Conservation (phyloP, 306 rosid genomes). For the Fragaria vesca region DNA sequence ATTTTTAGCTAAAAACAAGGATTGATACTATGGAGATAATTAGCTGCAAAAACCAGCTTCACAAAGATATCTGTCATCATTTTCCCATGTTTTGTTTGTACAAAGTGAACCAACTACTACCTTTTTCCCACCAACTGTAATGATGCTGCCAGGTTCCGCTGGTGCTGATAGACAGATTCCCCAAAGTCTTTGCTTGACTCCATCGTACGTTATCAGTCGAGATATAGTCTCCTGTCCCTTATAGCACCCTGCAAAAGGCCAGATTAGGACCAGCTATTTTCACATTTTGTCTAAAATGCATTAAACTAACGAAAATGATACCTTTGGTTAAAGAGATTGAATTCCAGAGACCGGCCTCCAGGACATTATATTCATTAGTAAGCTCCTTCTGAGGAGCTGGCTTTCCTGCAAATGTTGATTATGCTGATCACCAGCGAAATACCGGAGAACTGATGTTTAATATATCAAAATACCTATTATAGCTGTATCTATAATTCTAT, state of each 20-base stretch:
- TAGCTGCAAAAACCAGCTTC: background rate
- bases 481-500: background rate
- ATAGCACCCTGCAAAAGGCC: conserved; percentile 70
- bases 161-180: conserved; percentile 74
- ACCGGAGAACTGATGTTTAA: conserved; percentile 1
- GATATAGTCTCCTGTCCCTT: conserved; percentile 96
- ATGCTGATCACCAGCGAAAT: conserved; percentile 13
- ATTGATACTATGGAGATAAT: background rate
- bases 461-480: background rate
- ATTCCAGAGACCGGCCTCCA: conserved; percentile 92
- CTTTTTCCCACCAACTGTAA: conserved; percentile 73
- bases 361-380: conserved; percentile 82
- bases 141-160: conserved; percentile 73
- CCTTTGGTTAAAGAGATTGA: conserved; percentile 84
- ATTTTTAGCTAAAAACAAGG: background rate
- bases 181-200: conserved; percentile 92
- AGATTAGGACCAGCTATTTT: conserved; percentile 20
- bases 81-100: background rate
- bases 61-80: background rate
- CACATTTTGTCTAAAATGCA: conserved; percentile 16
- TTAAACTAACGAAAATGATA: conserved; percentile 25
- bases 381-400: conserved; percentile 92
- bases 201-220: conserved; percentile 85
- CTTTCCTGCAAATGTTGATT: conserved; percentile 60
- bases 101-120: conserved; percentile 22